Base-by-base conservation (phyloP, 2,329 filamentous ascomycete genomes). In the Hymenoscyphus fructigenus region DNA sequence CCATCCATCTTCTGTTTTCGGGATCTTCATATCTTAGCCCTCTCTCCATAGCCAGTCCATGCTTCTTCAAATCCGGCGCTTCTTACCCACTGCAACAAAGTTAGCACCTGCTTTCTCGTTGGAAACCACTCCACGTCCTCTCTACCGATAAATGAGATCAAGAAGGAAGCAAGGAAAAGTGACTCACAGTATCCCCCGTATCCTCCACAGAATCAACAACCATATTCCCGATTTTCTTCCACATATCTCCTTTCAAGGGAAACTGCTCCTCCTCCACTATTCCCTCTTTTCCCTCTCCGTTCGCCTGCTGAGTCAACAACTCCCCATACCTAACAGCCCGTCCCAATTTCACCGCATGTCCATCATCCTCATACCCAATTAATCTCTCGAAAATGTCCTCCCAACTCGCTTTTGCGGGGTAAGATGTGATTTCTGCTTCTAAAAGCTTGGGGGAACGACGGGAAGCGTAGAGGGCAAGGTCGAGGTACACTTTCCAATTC, bases 401-500 rank as follows among this genome's bases (percentile, higher is more conserved):
- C 64, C 69, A 72, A 32, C 72, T 65, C 9, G 67, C 61, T 61
- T 57, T 71, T 0, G 88, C 83, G 1, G 78, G 76, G 73, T 95
- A 94, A 0, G 77, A 74, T 0, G 76, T 77, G 61, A 96, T 84
- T 58, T 87, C 83, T 3, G 87, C 81, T 0, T 86, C 64, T 0
- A 83, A 78, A 0, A 93, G 82, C 0, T 83, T 76, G 0, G 92
- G 89, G 1, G 82, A 84, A 3, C 84, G 84, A 10, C 90, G 83
- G 1, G 89, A 90, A 0, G 88, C 85, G 75, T 96, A 97, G 77
- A 92, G 82, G 5, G 88, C 73, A 5, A 96, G 79, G 74, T 95
- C 91, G 70, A 88, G 78, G 53, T 92, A 86, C 59, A 88, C 90
- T 77, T 96, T 96, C 85, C 88, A 93, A 76, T 95, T 90, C 7